Percentiles rank a stretch among this genome's conserved stretches.
Conservation (phyloP, 108 stramenopile species). For the Fragilaria crotonensis region DNA sequence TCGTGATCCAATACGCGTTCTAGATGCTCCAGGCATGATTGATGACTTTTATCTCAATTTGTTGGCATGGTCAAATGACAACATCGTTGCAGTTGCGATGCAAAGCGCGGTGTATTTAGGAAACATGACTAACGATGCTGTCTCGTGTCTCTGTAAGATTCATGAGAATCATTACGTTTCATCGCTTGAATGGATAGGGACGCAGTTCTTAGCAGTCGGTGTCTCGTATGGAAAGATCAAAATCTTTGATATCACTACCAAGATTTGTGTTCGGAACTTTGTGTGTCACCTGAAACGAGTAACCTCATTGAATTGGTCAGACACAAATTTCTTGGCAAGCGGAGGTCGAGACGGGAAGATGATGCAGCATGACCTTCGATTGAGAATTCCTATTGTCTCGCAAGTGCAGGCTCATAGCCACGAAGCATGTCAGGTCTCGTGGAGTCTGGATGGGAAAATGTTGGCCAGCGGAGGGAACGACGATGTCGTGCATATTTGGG, state of each 20-base stretch:
- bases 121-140: not conserved
- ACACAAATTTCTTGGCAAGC: not conserved
- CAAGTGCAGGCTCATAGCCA: not conserved
- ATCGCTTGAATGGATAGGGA: not conserved
- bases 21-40: not conserved
- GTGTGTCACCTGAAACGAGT: not conserved
- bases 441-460: not conserved
- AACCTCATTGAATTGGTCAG: not conserved
- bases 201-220: not conserved
- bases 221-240: not conserved
- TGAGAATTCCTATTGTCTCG: not conserved
- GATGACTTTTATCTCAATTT: conserved; percentile 1
- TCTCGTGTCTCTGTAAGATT: not conserved
- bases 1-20: not conserved
- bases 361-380: not conserved
- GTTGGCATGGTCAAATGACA: not conserved
- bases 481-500: not conserved
- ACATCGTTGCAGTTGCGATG: not conserved
- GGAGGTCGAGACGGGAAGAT: not conserved
- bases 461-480: not conserved
- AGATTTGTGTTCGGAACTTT: not conserved
- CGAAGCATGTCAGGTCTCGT: not conserved
- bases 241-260: not conserved
- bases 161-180: not conserved
- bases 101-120: not conserved